Evolutionary conservation across 1,284 basidiomycete genomes (phyloP).

Genomic region (Naganishia sp.): DNA sequence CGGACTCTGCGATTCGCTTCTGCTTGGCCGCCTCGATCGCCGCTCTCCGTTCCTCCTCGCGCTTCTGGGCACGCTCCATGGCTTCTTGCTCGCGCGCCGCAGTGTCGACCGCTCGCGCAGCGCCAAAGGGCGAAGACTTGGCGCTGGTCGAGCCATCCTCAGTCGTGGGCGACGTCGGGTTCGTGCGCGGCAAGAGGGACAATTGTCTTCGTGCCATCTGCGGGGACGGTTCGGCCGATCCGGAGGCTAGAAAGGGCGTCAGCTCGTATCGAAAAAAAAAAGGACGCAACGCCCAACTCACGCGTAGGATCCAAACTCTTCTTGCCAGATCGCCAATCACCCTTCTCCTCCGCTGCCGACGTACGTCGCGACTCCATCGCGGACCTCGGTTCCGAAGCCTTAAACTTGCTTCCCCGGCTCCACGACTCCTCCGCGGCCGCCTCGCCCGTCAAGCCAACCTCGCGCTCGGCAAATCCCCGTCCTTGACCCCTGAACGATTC

Average conservation of each 20-base stretch:
- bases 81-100: conserved; percentile 68
- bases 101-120: conserved; percentile 86
- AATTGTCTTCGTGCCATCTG: conserved; percentile 74
- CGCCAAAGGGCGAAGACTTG: conserved; percentile 76
- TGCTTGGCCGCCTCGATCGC: conserved; percentile 50
- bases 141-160: conserved; percentile 49
- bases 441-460: conserved; percentile 41
- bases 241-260: conserved; percentile 57
- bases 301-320: conserved; percentile 37
- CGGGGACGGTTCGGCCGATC: conserved; percentile 75
- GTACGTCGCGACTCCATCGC: conserved; percentile 34
- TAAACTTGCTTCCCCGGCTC: conserved; percentile 52
- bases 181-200: conserved; percentile 71
- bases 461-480: conserved; percentile 47
- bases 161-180: conserved; percentile 56
- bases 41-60: conserved; percentile 52
- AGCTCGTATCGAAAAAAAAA: not conserved
- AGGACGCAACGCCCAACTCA: conserved; percentile 22
- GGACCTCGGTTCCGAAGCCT: conserved; percentile 36
- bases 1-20: conserved; percentile 37
- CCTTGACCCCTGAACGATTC: conserved; percentile 42
- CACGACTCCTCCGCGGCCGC: conserved; percentile 74
- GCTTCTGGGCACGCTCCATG: conserved; percentile 40
- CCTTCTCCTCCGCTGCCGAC: conserved; percentile 39
- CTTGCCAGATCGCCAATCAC: conserved; percentile 46